phyloP scores from a whole-genome alignment of 202 grass and related monocot species.

The Bolboschoenoplectus hybrid region DNA sequence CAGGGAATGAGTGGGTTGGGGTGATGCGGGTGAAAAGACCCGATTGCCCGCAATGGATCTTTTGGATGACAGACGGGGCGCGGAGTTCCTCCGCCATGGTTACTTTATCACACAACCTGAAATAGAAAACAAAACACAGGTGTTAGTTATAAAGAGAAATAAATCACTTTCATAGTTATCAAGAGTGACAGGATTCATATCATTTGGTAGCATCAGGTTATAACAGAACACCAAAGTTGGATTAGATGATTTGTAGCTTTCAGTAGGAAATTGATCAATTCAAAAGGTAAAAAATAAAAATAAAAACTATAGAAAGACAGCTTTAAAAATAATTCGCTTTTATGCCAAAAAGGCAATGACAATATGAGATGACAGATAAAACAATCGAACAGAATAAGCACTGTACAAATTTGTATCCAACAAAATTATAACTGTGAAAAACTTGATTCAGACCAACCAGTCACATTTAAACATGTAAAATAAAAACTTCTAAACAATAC shows the following conservation, averaged over 20 bases:
- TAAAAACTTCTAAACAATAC: not conserved
- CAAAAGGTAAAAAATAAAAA: not conserved
- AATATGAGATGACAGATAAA: not conserved
- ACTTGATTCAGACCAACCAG: not conserved
- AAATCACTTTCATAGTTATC: not conserved
- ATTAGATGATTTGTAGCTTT: not conserved
- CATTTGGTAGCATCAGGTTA: not conserved
- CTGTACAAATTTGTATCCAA: not conserved
- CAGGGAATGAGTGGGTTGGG: slow-evolving; percentile 40
- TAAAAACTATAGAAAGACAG: not conserved
- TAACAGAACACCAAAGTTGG: not conserved
- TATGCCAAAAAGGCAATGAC: not conserved
- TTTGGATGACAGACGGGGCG: slow-evolving; percentile 43
- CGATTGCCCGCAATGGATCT: slow-evolving; percentile 50
- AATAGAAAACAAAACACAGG: not conserved
- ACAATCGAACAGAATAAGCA: not conserved
- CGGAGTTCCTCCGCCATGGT: slow-evolving; percentile 54
- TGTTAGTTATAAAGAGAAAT: not conserved
- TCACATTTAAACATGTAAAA: not conserved
- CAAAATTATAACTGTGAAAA: not conserved
- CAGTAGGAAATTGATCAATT: not conserved
- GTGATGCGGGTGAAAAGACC: slow-evolving; percentile 52
- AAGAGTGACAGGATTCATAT: not conserved
- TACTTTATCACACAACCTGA: slow-evolving; percentile 7
- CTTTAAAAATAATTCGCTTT: not conserved